Conservation (phyloP, 441 rosid genomes). For the Corymbia citriodora region DNA sequence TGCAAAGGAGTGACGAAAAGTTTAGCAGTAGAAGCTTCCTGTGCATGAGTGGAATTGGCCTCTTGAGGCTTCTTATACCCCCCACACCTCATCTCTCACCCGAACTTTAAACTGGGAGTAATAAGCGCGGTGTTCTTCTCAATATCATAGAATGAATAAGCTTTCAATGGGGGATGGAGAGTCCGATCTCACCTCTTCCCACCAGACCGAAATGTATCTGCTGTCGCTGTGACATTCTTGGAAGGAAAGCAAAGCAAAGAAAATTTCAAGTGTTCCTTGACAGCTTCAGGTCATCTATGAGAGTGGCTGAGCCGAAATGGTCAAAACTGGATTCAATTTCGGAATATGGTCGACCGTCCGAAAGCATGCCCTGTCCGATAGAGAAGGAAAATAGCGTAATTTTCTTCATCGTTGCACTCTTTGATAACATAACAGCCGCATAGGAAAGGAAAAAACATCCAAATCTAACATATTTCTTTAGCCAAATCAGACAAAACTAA, state of each 20-base stretch:
- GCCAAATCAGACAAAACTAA: neutral
- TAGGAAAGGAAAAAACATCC: neutral
- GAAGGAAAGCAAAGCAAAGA: neutral
- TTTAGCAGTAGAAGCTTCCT: slow-evolving; percentile 89
- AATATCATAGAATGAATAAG: neutral
- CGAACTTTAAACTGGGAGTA: neutral
- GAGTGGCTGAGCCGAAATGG: neutral
- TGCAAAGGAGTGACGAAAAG: slow-evolving; percentile 67
- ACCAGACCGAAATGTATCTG: neutral
- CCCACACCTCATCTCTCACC: neutral
- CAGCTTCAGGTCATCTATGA: neutral
- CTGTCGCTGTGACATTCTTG: neutral
- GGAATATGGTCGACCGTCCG: neutral
- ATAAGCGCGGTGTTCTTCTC: neutral
- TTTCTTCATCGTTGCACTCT: neutral
- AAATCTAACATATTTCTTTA: neutral
- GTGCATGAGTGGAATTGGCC: slow-evolving; percentile 28
- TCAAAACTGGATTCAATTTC: neutral
- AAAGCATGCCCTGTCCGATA: neutral
- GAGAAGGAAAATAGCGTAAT: neutral
- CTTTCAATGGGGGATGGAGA: neutral
- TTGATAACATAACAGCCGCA: neutral
- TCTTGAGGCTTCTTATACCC: neutral
- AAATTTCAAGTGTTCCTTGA: neutral
- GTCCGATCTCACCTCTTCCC: neutral